Evolutionary conservation across 768 basidiomycete species (phyloP), one percentile per base, ranked within the genome.

Genomic region (Cytidiella melzeri): DNA sequence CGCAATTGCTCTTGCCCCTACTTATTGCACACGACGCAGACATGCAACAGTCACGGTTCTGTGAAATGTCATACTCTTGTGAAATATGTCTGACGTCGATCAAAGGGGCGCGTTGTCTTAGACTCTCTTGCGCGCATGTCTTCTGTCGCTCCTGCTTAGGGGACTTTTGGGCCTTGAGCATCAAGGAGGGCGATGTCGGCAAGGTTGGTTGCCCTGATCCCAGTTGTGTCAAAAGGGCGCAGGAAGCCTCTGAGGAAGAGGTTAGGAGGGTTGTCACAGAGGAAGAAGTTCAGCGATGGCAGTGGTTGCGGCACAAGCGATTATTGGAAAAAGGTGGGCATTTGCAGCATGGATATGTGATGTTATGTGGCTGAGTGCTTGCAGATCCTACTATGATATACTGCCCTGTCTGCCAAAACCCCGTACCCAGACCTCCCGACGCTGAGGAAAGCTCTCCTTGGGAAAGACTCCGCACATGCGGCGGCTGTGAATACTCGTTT

Each of bases 371-470:
- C n/a, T n/a, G n/a, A n/a, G n/a, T n/a, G 43, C 40, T 51, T 37
- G 30, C 20, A 87, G 91, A 93, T 65, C 89, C 89, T 20, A 74
- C 83, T 5, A 83, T 86, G 49, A 74, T 89, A 4, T 77, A 86
- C 56, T 96, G 92, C 66, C 92, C 92, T 1, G 75, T 80, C 42
- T 96, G 92, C 61, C 92, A 94, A 63, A 74, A 77, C n/a, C 79
- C 87, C 15, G 86, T 94, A 5, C 72, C 77, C 30, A 78, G 75
- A 55, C 82, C 86, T 9, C 64, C 52, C 26, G 69, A 64, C 34
- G 62, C 64, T 1, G 73, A 77, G 26, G 73, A 79, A n/a, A 81
- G 79, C 30, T 75, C 80, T 1, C 75, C 80, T 12, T 92, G 84
- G 82, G 82, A 77, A 24, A 71, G 81, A 46, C 73, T 92, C 41